Evolutionary conservation across 805 yeast genomes (phyloP), one percentile per base, ranked within the genome.

Genomic region (Myxozyma geophila): DNA sequence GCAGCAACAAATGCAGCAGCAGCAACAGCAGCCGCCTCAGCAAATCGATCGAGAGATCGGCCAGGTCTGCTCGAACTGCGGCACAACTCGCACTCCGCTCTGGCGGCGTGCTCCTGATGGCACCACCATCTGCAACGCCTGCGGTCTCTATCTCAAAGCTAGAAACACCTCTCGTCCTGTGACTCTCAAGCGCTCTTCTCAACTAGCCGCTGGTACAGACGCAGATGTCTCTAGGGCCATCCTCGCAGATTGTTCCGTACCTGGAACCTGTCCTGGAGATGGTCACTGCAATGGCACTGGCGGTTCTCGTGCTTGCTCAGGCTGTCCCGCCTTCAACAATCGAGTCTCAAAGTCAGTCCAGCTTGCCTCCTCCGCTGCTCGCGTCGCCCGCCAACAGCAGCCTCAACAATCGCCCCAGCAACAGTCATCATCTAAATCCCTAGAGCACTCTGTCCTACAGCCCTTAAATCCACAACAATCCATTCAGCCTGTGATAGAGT

Each of bases 81-180:
- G 91, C 70, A 92, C 98, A 0, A 86, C 87, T 59, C 87, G 92
- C 35, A 93, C 99, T 0, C 98, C 99, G 0, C 78, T 95, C 15
- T 93, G 99, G 99, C 82, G 99, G 70, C 80, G 98, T 59, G 92
- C 93, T 61, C 92, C 96, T 0, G 88, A 88, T 63, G 98, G 97
- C 0, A 88, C 91, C 72, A 93, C 96, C 0, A 80, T 93, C 60
- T 93, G 99, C 78, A 93, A 93, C 75, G 99, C 99, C 0, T 93
- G 99, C 78, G 99, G 99, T 0, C 80, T 93, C 60, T 93, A 86
- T 69, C 78, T 82, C 44, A 81, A 85, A 59, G 85, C 82, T n/a
- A 70, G 89, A 65, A 81, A 85, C 69, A 78, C 86, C 21, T 83
- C 85, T 66, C 77, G 93, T 47, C 93, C 93, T 0, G 85, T 85